Base-by-base conservation (phyloP, 1,284 basidiomycete genomes). In the Amylostereum areolatum region DNA sequence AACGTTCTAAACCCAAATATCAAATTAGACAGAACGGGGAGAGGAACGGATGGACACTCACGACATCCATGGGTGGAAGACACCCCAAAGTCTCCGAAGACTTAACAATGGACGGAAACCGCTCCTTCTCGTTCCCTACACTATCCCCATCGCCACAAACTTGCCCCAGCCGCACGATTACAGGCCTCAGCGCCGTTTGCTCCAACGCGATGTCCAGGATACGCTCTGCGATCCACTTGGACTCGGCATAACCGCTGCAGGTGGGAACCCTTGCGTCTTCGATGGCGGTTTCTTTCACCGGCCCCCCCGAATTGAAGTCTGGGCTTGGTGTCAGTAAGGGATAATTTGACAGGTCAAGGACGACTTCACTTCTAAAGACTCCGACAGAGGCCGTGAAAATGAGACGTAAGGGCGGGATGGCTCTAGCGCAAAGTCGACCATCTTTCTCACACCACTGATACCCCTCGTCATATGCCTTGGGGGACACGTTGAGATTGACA, bases 81-180 rank as follows among this genome's bases (percentile, higher is more conserved):
- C 18, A 12, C 11, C 35, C 37, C 10, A 50, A 18, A 5, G 35
- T 18, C 25, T 42, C 44, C 5, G 36, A 46, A 11, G 33, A 12
- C n/a, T 32, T 25, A 18, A 75, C 62, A 3, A 76, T 59, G 37
- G 64, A 60, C 0, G 74, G 73, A 9, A 75, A 59, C 73, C 74
- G 76, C 46, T 78, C 74, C 10, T 58, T 62, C 43, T 62, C 56
- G 39, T 67, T 69, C 74, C 75, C 76, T 11, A 60, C 61, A 1
- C 75, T 67, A 5, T 51, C 46, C 6, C 57, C 53, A 35, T 18
- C 18, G 18, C 18, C 18, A 18, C 18, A 18, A 18, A 18, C 18
- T 18, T 18, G 18, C 18, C 18, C 18, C 18, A 18, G 18, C 18
- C 18, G 18, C 18, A 18, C 18, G 18, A 18, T 18, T 18, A 18